Conservation (phyloP, 176 grass and related monocot species). For the Eleusine coracana region DNA sequence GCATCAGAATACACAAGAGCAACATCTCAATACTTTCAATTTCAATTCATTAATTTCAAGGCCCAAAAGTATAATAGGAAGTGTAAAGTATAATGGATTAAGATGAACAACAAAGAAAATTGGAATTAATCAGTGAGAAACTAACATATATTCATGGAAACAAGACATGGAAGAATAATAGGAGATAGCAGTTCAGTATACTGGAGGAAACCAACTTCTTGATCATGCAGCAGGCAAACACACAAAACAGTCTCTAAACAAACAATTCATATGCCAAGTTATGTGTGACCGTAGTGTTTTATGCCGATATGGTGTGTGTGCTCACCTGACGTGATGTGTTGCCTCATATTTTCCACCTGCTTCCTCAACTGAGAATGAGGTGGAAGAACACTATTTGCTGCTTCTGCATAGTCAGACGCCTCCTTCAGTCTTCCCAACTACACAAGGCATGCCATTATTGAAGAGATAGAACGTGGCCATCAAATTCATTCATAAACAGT, state of each 20-base stretch:
- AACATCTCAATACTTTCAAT: conserved; percentile 15
- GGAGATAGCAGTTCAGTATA: not conserved
- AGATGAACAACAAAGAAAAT: conserved; percentile 7
- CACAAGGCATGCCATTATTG: conserved; percentile 28
- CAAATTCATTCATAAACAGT: not conserved
- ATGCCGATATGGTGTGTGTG: not conserved
- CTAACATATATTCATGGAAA: conserved; percentile 11
- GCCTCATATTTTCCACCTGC: conserved; percentile 64
- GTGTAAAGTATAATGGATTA: conserved; percentile 11
- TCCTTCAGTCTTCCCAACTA: conserved; percentile 91
- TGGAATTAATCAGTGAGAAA: not conserved
- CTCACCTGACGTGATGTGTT: conserved; percentile 65
- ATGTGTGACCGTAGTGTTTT: not conserved
- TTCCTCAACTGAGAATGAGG: conserved; percentile 54
- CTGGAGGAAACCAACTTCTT: not conserved
- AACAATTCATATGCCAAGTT: conserved; percentile 24
- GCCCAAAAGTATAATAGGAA: conserved; percentile 20
- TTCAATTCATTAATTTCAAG: conserved; percentile 3
- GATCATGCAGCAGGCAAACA: conserved; percentile 27
- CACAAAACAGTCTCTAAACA: not conserved
- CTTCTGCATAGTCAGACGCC: conserved; percentile 67
- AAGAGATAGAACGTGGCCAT: conserved; percentile 6
- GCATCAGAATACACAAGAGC: conserved; percentile 24
- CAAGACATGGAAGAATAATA: conserved; percentile 20
- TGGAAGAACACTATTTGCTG: conserved; percentile 49